Evolutionary conservation across 495 filamentous ascomycete species (phyloP), one percentile per base, ranked within the genome.

Genomic region (Podospora tetraspora): DNA sequence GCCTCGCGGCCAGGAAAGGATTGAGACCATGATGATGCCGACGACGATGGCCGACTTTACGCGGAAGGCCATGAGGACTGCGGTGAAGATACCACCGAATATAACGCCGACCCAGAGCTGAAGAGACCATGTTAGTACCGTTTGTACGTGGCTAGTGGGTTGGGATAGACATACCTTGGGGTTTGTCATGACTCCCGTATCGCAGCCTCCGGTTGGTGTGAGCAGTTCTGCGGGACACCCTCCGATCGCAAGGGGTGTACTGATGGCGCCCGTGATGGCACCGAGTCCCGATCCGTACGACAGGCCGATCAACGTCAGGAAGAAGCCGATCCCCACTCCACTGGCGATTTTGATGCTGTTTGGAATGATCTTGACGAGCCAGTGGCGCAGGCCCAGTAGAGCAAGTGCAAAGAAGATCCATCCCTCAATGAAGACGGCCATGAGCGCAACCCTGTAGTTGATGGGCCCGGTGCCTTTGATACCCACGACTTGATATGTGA

Each of bases 401-500:
- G 92, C 91, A 29, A 95, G 79, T 37, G 85, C 79, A 66, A 86
- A 72, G 69, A 86, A 86, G 65, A 86, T 81, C 73, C 93, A 75
- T 3, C 91, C 91, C 77, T 94, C 91, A 3, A 93, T 85, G 72
- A 94, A 94, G 59, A 94, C 90, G 6, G 91, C 91, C n/a, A 89
- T 92, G 59, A 93, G 81, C 12, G 91, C 91, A 5, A 92, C 78
- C 19, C 79, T 77, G 72, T 92, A 94, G 0, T 88, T 82, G 59
- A 94, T 84, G 59, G 85, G 73, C 3, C 91, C 91, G 1, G 77
- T 79, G 10, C 91, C 91, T 68, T 91, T 89, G 67, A 82, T 83
- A 19, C 91, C 91, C 27, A 94, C 91, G 29, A 94, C 91, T 64
- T 91, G 91, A 76, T 90, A 94, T n/a, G 91, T 88, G 70, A 94